These are phyloP conservation scores for Penicillium canariense DNA, from an alignment of 495 filamentous ascomycete genomes.

Conservation along the genomic window DNA sequence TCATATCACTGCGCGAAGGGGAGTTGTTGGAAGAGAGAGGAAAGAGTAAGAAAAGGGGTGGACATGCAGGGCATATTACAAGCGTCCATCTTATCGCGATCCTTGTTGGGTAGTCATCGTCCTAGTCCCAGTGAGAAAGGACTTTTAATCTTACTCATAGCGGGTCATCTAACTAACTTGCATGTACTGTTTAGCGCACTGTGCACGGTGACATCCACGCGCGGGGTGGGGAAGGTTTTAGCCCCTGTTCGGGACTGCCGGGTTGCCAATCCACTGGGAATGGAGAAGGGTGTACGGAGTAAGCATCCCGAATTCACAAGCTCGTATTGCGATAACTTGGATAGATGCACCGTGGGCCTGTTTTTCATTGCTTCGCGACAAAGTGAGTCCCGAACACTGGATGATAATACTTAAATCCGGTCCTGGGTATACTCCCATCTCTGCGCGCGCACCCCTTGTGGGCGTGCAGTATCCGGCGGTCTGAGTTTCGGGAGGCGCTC, in stretches of 20 bases:
- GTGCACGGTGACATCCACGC: conserved; percentile 9
- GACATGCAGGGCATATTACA: background rate
- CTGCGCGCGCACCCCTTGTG: background rate
- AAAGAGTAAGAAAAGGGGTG: background rate
- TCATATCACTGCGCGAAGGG: conserved; percentile 10
- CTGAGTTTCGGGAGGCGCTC: background rate
- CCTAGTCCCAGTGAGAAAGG: conserved; percentile 2
- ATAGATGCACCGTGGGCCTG: background rate
- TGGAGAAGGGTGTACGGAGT: background rate
- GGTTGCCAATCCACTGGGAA: background rate
- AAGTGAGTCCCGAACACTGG: background rate
- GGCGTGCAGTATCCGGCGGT: conserved; percentile 3
- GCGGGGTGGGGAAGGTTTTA: conserved; percentile 3
- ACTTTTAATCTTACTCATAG: background rate
- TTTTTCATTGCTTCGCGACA: background rate
- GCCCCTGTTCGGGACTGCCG: conserved; percentile 1
- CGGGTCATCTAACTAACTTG: background rate
- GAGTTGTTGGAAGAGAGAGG: background rate
- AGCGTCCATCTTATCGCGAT: conserved; percentile 8
- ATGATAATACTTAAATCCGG: background rate
- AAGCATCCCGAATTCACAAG: background rate
- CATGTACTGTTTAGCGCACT: background rate
- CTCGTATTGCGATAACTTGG: background rate
- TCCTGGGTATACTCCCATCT: background rate
- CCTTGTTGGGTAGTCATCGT: background rate